Conservation (phyloP, 2,329 filamentous ascomycete species). For the Fusarium keratoplasticum region DNA sequence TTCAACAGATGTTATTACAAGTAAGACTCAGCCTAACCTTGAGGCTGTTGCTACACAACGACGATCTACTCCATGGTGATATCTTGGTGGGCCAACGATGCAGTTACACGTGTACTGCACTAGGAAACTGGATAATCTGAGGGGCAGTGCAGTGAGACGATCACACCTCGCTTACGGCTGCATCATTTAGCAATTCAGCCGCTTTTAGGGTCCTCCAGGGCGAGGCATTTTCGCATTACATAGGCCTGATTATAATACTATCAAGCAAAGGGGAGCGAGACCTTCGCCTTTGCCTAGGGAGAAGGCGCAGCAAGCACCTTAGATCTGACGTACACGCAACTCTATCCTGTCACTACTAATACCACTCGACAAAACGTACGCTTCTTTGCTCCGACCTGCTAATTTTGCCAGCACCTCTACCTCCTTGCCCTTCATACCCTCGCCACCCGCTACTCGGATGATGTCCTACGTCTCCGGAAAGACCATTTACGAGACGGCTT, state of each 20-base stretch:
- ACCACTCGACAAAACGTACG: background rate
- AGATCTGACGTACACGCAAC: background rate
- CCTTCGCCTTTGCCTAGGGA: no score
- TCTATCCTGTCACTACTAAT: background rate
- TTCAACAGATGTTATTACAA: no score
- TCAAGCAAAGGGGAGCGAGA: no score
- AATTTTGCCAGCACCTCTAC: background rate
- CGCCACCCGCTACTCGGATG: background rate
- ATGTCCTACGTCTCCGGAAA: slow-evolving; percentile 6
- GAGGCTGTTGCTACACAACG: no score
- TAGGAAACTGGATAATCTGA: background rate
- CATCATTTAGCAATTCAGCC: background rate
- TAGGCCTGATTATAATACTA: no score
- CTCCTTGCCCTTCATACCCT: slow-evolving; percentile 7
- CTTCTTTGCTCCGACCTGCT: background rate
- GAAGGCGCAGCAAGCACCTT: background rate
- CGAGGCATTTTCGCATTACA: background rate
- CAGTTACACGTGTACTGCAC: background rate
- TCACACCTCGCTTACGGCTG: background rate
- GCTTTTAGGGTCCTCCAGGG: background rate
- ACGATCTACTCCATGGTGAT: no score
- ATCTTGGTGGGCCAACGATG: no score
- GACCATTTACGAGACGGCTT: slow-evolving; percentile 17
- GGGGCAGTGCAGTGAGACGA: background rate
- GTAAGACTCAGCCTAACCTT: no score